Evolutionary conservation across 2,329 filamentous ascomycete species (phyloP), one percentile per base, ranked within the genome.

Genomic region (Daldinia sp.): DNA sequence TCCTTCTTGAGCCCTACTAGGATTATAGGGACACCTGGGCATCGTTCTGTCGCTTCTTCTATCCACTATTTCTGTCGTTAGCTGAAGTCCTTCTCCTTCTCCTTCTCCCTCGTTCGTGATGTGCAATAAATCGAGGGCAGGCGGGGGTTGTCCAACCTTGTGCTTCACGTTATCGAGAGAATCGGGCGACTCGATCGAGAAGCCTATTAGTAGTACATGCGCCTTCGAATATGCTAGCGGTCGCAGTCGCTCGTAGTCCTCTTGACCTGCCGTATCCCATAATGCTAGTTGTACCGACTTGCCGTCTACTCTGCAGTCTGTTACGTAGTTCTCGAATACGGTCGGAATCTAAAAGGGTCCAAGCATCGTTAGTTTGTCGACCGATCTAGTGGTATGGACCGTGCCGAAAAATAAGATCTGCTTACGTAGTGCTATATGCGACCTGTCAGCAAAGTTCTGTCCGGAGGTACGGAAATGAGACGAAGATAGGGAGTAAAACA

Each of bases 241-340:
- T 67, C 95, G 90, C 80, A 99, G 83, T 76, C 95, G 87, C 79
- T 99, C 95, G 78, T 99, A 99, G 77, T 99, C 95, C 85, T 99
- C 95, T 79, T 99, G 95, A 63, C 95, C 95, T 52, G 95, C 95
- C n/a, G 95, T 99, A 88, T 99, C 95, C 95, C 95, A 99, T 72
- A 99, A 83, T 52, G 95, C 95, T 67, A 99, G 85, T 81, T 99
- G 95, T 35, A 99, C 95, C n/a, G 93, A 97, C 77, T 97, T 97
- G 74, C 95, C 95, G 77, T 99, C 95, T 63, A 99, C 95, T 81
- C 94, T 87, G 80, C 95, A 99, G 81, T 99, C 95, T 71, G 95
- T 99, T 68, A 99, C 95, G 75, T 99, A 99, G 81, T 99, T 99
- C 77, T 99, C 95, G 79, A 99, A 99, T 34, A 99, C 95, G 47